Percentiles rank a stretch among this genome's conserved stretches.
Conservation (phyloP, 108 stramenopile species). For the Discostella pseudostelligera region DNA sequence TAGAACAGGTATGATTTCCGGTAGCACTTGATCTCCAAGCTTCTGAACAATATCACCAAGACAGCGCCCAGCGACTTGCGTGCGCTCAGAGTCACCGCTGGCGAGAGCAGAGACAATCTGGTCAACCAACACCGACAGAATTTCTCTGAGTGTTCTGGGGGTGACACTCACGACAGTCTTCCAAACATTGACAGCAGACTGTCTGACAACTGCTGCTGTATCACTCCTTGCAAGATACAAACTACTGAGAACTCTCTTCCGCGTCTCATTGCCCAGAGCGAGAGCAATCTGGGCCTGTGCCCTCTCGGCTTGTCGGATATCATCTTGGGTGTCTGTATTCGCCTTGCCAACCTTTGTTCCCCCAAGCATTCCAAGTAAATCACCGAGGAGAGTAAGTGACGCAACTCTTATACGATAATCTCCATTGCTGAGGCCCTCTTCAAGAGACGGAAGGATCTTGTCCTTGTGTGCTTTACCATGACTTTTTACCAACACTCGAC, state of each 20-base stretch:
- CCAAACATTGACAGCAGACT: conserved; percentile 95
- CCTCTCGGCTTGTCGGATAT: conserved; percentile 79
- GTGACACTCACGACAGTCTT: conserved; percentile 98
- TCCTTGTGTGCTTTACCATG: conserved; percentile 90
- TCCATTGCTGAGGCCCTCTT: conserved; percentile 87
- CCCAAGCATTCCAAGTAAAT: conserved; percentile 93
- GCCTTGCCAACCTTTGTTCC: conserved; percentile 86
- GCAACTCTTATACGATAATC: conserved; percentile 94
- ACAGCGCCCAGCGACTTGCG: conserved; percentile 92
- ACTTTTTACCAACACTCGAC: conserved; percentile 90
- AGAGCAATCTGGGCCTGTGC: conserved; percentile 88
- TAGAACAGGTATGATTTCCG: conserved; percentile 94
- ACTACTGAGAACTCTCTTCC: conserved; percentile 85
- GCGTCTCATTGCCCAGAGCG: conserved; percentile 76
- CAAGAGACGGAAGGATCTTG: conserved; percentile 92
- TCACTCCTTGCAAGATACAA: conserved; percentile 95
- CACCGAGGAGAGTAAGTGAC: conserved; percentile 93
- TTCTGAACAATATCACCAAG: conserved; percentile 97
- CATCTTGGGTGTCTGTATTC: conserved; percentile 88
- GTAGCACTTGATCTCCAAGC: conserved; percentile 96
- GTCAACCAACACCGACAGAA: conserved; percentile 86
- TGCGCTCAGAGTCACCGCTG: conserved; percentile 82
- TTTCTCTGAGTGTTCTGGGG: conserved; percentile 90
- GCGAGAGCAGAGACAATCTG: conserved; percentile 85
- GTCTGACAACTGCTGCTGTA: conserved; percentile 86